Evolutionary conservation across 331 rosid species (phyloP).

Genomic region (Erythrophleum ivorense): DNA sequence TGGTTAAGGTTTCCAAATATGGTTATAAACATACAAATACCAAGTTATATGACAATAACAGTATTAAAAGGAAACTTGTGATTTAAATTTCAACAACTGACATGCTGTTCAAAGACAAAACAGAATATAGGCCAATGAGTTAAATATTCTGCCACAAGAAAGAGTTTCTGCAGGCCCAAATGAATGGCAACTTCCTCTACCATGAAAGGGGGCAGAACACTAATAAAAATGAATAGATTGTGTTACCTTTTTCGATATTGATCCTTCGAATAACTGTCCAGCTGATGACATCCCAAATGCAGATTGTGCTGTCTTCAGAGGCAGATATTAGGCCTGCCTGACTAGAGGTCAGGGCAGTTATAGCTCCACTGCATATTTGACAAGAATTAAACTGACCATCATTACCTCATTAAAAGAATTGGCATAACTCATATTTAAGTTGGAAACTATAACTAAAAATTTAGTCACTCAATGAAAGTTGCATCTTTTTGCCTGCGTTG

Average conservation of each 20-base stretch:
- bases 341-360: conserved; percentile 60
- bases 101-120: neutral
- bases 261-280: conserved; percentile 48
- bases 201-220: neutral
- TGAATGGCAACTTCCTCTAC: neutral
- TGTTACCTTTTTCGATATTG: conserved; percentile 61
- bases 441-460: neutral
- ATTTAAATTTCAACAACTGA: neutral
- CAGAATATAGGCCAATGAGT: neutral
- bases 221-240: neutral
- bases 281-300: conserved; percentile 60
- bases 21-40: neutral
- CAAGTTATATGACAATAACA: neutral
- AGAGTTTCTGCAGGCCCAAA: neutral
- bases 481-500: neutral
- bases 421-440: neutral
- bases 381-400: conserved; percentile 28
- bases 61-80: neutral
- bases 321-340: conserved; percentile 61
- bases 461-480: neutral
- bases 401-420: neutral
- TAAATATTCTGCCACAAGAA: neutral
- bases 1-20: neutral
- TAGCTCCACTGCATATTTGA: conserved; percentile 61
- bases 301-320: conserved; percentile 68